A percentile compares a stretch with the other conserved stretches of the same genome.
phyloP scores from a whole-genome alignment of 179 eudicot genomes.

The Spinacia oleracea region DNA sequence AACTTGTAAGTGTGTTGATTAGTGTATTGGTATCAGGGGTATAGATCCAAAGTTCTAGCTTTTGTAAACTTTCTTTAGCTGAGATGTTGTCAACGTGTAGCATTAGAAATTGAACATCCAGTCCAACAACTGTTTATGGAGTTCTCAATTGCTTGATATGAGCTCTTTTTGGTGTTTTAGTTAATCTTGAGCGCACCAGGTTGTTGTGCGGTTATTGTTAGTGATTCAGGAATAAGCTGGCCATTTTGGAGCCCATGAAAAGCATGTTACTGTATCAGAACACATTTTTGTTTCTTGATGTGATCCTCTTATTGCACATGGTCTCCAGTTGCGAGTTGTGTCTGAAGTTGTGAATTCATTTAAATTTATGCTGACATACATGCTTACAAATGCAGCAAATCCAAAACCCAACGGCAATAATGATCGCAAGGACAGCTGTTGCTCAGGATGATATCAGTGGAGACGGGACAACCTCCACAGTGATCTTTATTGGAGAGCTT shows the following conservation, averaged over 20 bases:
- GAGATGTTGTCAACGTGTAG: background rate
- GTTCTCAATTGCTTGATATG: background rate
- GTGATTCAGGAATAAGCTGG: background rate
- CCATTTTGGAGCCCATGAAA: background rate
- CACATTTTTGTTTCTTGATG: background rate
- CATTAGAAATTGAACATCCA: background rate
- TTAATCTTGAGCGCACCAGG: background rate
- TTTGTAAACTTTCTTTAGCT: background rate
- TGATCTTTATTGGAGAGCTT: slow-evolving; percentile 94
- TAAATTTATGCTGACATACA: background rate
- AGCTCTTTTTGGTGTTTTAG: background rate
- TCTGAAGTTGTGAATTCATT: background rate
- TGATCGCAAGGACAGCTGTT: slow-evolving; percentile 99
- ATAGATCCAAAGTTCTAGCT: background rate
- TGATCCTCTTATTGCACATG: background rate
- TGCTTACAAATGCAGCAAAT: slow-evolving; percentile 66
- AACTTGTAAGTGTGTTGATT: background rate
- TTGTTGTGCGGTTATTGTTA: background rate
- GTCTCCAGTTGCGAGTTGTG: background rate
- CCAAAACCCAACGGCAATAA: slow-evolving; percentile 94
- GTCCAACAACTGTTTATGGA: background rate
- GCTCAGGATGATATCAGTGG: slow-evolving; percentile 99
- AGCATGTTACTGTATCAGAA: background rate
- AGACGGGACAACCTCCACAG: slow-evolving; percentile 97
- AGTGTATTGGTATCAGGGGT: background rate